Base-by-base conservation (phyloP, 768 basidiomycete species). In the Calocera cornea region DNA sequence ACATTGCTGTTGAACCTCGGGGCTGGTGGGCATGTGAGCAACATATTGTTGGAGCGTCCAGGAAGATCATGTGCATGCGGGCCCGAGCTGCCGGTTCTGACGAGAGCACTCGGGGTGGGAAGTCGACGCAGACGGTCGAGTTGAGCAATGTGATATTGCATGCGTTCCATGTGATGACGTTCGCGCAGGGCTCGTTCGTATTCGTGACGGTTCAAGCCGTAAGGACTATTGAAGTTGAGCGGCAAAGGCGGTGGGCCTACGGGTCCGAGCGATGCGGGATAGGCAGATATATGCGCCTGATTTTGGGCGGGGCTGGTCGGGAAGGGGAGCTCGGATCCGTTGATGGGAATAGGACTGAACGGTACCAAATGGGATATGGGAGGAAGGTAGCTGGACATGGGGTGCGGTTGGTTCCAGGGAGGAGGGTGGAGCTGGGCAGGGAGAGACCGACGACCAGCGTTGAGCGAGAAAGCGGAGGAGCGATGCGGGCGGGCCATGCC, bases 241-340 rank as follows among this genome's bases (percentile, higher is more conserved):
- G 54, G 31, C 11, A 60, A 33, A 12, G 11, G 54, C 24, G 31
- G 54, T 29, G 27, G 24, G 31, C 14, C 22, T 5, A 33, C 5
- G 24, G 54, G 54, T 12, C 22, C 22, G 19, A 27, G 7, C 27
- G 31, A 22, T 5, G 27, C 54, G 54, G 54, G 10, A 31, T 27
- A 27, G 27, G 54, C 31, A 27, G 54, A 60, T 60, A 60, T 60
- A 60, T 60, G 54, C 54, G 54, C 27, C 54, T 60, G 54, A 60
- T 60, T 60, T 27, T 60, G 54, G 14, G 31, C 5, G 24, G 54
- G 31, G 54, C 54, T 11, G 31, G 31, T 10, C 54, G 54, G 31
- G 27, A 33, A 2, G 19, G 27, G 14, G 19, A 31, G 7, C 5
- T 12, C 14, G 27, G 54, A 33, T 27, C 8, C 31, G 27, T 10